phyloP scores from a whole-genome alignment of 2,329 filamentous ascomycete genomes.

The Myriosclerotinia scirpicola region DNA sequence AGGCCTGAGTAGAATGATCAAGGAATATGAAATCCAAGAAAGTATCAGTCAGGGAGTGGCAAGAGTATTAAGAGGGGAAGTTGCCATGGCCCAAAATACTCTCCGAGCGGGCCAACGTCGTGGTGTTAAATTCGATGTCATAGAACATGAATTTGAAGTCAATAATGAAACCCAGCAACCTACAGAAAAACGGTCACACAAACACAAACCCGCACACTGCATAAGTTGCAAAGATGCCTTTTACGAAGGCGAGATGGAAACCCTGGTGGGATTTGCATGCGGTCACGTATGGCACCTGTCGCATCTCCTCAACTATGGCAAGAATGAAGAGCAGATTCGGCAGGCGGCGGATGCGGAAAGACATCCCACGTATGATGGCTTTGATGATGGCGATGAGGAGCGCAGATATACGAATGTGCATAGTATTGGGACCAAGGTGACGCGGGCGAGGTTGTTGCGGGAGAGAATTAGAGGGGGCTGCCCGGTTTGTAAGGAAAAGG shows the following conservation, averaged over 20 bases:
- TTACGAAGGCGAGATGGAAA: slow-evolving; percentile 64
- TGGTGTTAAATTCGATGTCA: slow-evolving; percentile 85
- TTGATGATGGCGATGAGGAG: slow-evolving; percentile 48
- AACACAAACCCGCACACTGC: slow-evolving; percentile 55
- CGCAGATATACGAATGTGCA: slow-evolving; percentile 50
- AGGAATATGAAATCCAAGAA: slow-evolving; percentile 93
- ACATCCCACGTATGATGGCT: slow-evolving; percentile 42
- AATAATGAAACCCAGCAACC: slow-evolving; percentile 26
- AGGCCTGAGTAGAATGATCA: slow-evolving; percentile 85
- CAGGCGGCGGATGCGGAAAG: slow-evolving; percentile 42
- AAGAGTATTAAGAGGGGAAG: slow-evolving; percentile 81
- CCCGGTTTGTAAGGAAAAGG: slow-evolving; percentile 51
- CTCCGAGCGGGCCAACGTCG: slow-evolving; percentile 77
- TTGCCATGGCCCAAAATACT: slow-evolving; percentile 77
- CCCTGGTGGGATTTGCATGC: slow-evolving; percentile 77
- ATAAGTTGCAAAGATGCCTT: slow-evolving; percentile 58
- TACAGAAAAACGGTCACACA: slow-evolving; percentile 21
- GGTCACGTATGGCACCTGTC: slow-evolving; percentile 78
- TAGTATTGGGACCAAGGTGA: slow-evolving; percentile 83
- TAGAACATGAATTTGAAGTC: slow-evolving; percentile 42
- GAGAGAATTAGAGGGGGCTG: slow-evolving; percentile 68
- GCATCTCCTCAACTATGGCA: slow-evolving; percentile 59
- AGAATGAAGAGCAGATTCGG: slow-evolving; percentile 40
- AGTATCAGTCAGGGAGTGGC: slow-evolving; percentile 91
- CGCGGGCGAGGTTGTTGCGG: slow-evolving; percentile 74